Evolutionary conservation across 768 basidiomycete species (phyloP), one percentile per base, ranked within the genome.

Genomic region (Sarcodon sp.): DNA sequence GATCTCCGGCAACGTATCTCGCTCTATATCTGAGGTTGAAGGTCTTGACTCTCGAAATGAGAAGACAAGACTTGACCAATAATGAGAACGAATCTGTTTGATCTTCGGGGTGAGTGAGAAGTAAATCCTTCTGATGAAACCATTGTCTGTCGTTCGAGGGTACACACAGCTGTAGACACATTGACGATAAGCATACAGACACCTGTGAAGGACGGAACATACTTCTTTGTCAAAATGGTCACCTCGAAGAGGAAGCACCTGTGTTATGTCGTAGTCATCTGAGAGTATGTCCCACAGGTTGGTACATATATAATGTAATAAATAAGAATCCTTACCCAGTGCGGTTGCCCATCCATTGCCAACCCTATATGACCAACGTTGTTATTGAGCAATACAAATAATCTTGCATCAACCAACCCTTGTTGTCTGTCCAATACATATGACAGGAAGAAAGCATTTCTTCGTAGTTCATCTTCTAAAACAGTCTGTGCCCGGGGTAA

Each of bases 211-310:
- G 51, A 34, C 34, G 53, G 32, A 9, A 58, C 76, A 54, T 57
- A 83, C 82, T 47, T 82, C 82, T 54, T 69, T 65, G 49, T 80
- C 70, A 54, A 79, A 83, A 33, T 76, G 69, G 35, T 77, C 74
- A 7, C 70, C 70, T 37, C 76, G 70, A 12, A 82, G 67, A 1
- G 85, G 83, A 21, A 87, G 68, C 15, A 84, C 61, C 50, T 87
- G 84, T 16, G 78, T 77, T 15, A 88, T 69, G 55, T 86, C 84
- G 51, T 77, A 71, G 57, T 88, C 85, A 52, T 87, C 86, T 41
- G 15, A 16, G 8, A 27, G 7, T 13, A 13, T 41, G 15, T 13
- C 39, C 15, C 27, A 10, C 27, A 15, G 6, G 39, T 41, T 41
- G 39, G 21, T 27, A 41, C 11, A 8, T 7, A 15, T 7, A 27